Base-by-base conservation (phyloP, 257 asterid species). In the Leptodermis oblonga region DNA sequence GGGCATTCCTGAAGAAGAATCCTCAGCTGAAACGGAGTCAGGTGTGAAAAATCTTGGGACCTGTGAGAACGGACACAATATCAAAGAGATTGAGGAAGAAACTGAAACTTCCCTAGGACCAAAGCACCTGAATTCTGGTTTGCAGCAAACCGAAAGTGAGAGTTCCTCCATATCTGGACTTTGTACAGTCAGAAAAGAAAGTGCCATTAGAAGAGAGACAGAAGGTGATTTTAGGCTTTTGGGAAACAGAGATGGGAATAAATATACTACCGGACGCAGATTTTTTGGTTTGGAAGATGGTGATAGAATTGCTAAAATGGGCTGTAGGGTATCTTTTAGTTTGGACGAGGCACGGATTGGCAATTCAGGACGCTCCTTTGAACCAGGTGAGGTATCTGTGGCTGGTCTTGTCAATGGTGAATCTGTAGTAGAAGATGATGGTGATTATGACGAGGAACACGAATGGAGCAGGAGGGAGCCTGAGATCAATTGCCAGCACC, bases 151-250 rank as follows among this genome's bases (percentile, higher is more conserved):
- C 26, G 45, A 68, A 68, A 20, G 53, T 69, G 55, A 33, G 25
- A 62, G 34, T 69, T 45, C 36, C 3, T 56, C 53, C 28, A 58
- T 0, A 8, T 37, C 65, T 31, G 66, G 60, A 45, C 39, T 61
- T 61, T 51, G 72, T 36, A 71, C 9, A 26, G 73, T 64, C 13
- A 49, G 46, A 54, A 77, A 69, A 52, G 78, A 72, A 52, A 72
- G 77, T 22, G 82, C 82, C 49, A 78, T 78, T 69, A 73, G 73
- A 58, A 69, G 82, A 65, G 82, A 78, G 70, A 73, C 77, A 18
- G 81, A 77, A 46, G 74, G 82, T 22, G 75, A 78, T 14, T 78
- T 78, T 15, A 69, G 82, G 25, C 73, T 78, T 18, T 51, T 78
- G 54, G 82, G 73, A 46, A 73, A 65, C 70, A 78, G 73, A 41